These are phyloP conservation scores for Aspergillus chevalieri DNA, from an alignment of 2,329 filamentous ascomycete genomes.

Conservation along the genomic window DNA sequence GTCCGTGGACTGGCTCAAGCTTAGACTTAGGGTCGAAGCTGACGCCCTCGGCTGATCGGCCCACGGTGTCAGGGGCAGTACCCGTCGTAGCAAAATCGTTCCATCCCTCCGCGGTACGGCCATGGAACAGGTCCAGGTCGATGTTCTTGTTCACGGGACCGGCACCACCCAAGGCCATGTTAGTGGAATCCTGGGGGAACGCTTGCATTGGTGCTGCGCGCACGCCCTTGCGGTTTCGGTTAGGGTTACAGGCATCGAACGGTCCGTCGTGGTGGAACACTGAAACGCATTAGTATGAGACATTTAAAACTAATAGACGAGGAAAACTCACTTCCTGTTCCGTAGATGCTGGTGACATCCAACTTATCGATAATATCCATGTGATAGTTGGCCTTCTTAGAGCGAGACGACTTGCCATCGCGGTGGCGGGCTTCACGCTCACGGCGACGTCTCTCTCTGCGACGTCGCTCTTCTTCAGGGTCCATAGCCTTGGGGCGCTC, in stretches of 20 bases:
- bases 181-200: conserved; percentile 85
- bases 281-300: conserved; percentile 31
- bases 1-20: conserved; percentile 71
- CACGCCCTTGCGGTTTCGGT: conserved; percentile 80
- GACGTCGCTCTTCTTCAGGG: conserved; percentile 46
- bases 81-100: conserved; percentile 62
- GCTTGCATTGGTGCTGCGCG: conserved; percentile 90
- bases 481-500: conserved; percentile 44
- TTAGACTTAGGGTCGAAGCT: conserved; percentile 63
- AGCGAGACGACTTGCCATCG: conserved; percentile 31
- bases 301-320: neutral
- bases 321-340: conserved; percentile 68
- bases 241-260: conserved; percentile 92
- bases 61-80: conserved; percentile 13
- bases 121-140: conserved; percentile 84
- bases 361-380: conserved; percentile 94
- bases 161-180: conserved; percentile 83
- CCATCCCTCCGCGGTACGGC: conserved; percentile 78
- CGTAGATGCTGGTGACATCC: conserved; percentile 93
- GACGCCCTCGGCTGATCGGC: conserved; percentile 29
- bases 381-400: conserved; percentile 34
- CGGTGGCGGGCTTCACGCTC: conserved; percentile 43
- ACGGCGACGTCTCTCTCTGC: conserved; percentile 43
- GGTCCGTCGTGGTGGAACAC: conserved; percentile 97
- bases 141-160: conserved; percentile 76